Percentiles rank a stretch among this genome's conserved stretches.
Evolutionary conservation across 768 basidiomycete species (phyloP).

Genomic region (Fistulinella prunicolor): DNA sequence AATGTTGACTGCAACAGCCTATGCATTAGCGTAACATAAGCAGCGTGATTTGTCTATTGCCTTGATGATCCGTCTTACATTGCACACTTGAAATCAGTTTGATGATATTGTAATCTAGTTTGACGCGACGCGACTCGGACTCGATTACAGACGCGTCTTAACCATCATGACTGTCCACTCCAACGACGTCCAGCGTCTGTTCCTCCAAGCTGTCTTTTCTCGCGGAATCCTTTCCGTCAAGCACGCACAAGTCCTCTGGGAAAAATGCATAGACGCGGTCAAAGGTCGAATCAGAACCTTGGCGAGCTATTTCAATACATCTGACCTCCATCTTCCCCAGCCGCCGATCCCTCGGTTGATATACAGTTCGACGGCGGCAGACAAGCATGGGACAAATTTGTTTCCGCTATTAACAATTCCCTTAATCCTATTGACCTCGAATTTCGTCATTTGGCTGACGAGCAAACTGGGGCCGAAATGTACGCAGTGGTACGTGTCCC

Average conservation of each 20-base stretch:
- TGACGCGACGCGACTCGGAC: not conserved
- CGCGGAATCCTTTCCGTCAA: slow-evolving; percentile 63
- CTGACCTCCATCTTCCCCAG: slow-evolving; percentile 37
- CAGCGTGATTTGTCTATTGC: too few relatives aligned
- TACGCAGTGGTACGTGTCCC: slow-evolving; percentile 60
- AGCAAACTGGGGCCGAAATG: slow-evolving; percentile 58
- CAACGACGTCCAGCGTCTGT: slow-evolving; percentile 72
- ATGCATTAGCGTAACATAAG: too few relatives aligned
- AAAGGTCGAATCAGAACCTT: slow-evolving; percentile 43
- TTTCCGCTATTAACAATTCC: slow-evolving; percentile 55
- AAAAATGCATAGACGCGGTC: slow-evolving; percentile 63
- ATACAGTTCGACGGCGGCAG: slow-evolving; percentile 40
- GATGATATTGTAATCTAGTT: too few relatives aligned
- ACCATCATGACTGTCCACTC: slow-evolving; percentile 42
- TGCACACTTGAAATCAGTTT: too few relatives aligned
- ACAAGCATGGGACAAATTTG: slow-evolving; percentile 58
- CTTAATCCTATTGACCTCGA: slow-evolving; percentile 74
- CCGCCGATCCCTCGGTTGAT: slow-evolving; percentile 49
- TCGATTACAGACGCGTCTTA: too few relatives aligned
- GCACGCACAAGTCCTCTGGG: slow-evolving; percentile 64
- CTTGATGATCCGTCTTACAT: too few relatives aligned
- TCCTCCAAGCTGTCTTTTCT: slow-evolving; percentile 75
- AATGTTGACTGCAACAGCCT: too few relatives aligned
- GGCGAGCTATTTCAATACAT: not conserved
- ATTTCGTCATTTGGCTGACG: slow-evolving; percentile 60